Base-by-base conservation (phyloP, 495 filamentous ascomycete genomes). In the Podospora comata region DNA sequence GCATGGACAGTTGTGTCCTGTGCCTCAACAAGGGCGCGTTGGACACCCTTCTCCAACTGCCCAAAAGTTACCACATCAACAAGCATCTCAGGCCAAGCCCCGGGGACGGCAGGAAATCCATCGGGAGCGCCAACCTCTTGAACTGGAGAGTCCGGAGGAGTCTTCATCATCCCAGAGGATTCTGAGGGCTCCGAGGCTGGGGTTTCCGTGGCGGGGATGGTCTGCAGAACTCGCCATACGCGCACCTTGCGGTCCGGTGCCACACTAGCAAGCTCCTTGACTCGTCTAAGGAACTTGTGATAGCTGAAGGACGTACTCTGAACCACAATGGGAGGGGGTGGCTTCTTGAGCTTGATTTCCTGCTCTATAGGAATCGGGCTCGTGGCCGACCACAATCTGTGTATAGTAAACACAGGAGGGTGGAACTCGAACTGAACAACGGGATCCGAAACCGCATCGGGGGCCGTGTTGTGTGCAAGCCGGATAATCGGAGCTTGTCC, bases 321-420 rank as follows among this genome's bases (percentile, higher is more conserved):
- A 32, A 94, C 83, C 19, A 92, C 74, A 19, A 86, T 80, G 0
- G 90, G 86, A 9, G 84, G 81, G 13, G 83, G 78, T 23, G 81
- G 84, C 72, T 86, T 89, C 66, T 76, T 82, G 26, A 71, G 80
- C 71, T 88, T 87, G 67, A 91, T 72, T 2, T 83, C 75, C 68
- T 89, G 83, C 16, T 84, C 81, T 5, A 89, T 85, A n/a, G 84
- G 79, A 19, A 84, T 73, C n/a, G 77, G 76, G 65, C 81, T 86
- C 9, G 77, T 84, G n/a, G 80, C 76, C 20, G 83, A 82, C 71
- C 86, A 85, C 11, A 98, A 81, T 69, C 93, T 93, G 71, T 96
- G 86, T 57, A 99, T 85, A 1, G 90, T 93, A 79, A 97, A 92
- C 23, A 97, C 85, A 1, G 92, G 93, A 20, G 94, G 96, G 72